Percentiles rank a stretch among this genome's conserved stretches.
Evolutionary conservation across 495 filamentous ascomycete species (phyloP).

Genomic region (Halenospora varia): DNA sequence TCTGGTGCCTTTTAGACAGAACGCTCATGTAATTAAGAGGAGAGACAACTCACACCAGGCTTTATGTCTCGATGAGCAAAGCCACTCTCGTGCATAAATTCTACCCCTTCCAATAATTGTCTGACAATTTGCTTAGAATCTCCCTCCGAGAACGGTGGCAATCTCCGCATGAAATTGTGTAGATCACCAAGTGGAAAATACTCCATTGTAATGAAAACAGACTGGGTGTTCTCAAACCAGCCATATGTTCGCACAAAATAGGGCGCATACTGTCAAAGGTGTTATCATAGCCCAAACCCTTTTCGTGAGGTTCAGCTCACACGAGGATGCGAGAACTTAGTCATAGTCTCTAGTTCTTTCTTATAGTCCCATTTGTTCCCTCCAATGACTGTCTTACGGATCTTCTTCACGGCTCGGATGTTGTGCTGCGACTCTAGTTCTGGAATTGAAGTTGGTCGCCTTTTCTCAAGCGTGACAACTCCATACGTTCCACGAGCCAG

Average conservation of each 20-base stretch:
- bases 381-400: no score
- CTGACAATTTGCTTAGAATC: slow-evolving; percentile 33
- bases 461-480: neutral
- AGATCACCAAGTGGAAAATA: slow-evolving; percentile 36
- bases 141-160: slow-evolving; percentile 35
- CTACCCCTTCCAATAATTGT: slow-evolving; percentile 42
- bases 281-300: neutral
- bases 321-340: no score
- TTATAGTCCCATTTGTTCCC: no score
- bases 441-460: neutral
- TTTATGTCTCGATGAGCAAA: slow-evolving; percentile 50
- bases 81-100: slow-evolving; percentile 40
- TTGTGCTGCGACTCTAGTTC: neutral
- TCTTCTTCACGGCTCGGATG: no score
- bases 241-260: slow-evolving; percentile 29
- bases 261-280: neutral
- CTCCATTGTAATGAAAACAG: slow-evolving; percentile 40
- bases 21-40: no score
- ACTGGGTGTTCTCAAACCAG: slow-evolving; percentile 33
- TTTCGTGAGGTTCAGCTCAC: no score
- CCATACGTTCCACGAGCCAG: neutral
- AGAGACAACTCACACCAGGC: slow-evolving; percentile 35
- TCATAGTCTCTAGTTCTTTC: no score
- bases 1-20: no score
- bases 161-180: slow-evolving; percentile 22